These are phyloP conservation scores for Antitrichia curtipendula DNA, from an alignment of 225 moss, liverwort and hornwort species.

Conservation along the genomic window DNA sequence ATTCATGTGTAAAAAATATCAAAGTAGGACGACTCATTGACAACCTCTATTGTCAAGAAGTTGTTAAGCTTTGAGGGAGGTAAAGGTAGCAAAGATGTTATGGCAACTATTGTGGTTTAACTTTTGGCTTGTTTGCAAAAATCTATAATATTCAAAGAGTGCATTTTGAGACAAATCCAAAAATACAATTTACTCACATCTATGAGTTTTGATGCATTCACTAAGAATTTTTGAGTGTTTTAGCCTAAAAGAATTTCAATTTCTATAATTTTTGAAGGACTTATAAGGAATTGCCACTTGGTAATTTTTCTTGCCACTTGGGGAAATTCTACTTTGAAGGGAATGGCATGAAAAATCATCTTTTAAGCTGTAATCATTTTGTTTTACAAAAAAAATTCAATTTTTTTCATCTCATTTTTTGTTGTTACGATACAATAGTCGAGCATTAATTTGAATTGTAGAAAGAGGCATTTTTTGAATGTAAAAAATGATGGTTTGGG, in stretches of 20 bases:
- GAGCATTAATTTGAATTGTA: fast-evolving
- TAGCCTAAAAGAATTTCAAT: background rate
- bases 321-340: fast-evolving
- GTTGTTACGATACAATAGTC: background rate
- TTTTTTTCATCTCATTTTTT: background rate
- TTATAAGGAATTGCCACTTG: too few relatives aligned
- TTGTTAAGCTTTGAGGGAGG: too few relatives aligned
- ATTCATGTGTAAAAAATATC: too few relatives aligned
- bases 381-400: background rate
- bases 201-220: background rate
- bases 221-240: background rate
- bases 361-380: too few relatives aligned
- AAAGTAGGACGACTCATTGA: too few relatives aligned
- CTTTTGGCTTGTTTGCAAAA: background rate
- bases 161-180: too few relatives aligned
- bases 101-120: background rate
- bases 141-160: background rate
- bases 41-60: too few relatives aligned
- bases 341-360: background rate
- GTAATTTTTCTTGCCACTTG: background rate
- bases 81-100: too few relatives aligned
- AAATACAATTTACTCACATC: fast-evolving
- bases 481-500: background rate
- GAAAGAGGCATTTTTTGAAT: background rate
- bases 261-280: background rate